phyloP scores from a whole-genome alignment of 2,329 filamentous ascomycete species.

The Leptodontidium sp. region DNA sequence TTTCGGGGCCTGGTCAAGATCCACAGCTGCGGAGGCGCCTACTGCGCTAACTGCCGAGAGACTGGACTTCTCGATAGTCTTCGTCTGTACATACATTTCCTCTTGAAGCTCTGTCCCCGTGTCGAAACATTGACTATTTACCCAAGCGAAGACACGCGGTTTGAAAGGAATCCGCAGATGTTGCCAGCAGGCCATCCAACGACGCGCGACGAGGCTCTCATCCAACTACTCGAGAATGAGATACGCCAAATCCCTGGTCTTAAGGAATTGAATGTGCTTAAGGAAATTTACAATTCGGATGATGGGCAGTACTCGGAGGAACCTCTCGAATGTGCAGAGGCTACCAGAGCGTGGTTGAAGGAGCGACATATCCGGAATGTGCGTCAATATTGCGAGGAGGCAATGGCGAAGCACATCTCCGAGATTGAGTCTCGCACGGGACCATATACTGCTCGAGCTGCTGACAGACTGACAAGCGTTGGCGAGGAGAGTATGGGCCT shows the following conservation, averaged over 20 bases:
- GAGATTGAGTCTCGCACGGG: background rate
- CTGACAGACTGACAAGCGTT: no score
- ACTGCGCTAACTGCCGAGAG: no score
- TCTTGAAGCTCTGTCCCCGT: no score
- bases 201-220: background rate
- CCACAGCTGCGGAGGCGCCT: background rate
- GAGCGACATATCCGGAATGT: background rate
- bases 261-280: background rate
- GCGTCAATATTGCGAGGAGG: background rate
- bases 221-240: background rate
- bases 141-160: background rate
- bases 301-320: no score
- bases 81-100: no score
- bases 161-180: background rate
- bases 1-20: conserved; percentile 18
- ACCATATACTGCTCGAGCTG: background rate
- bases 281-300: background rate
- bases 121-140: background rate
- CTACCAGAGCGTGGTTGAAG: background rate
- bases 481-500: no score
- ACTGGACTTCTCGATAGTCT: no score
- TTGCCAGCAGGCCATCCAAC: no score
- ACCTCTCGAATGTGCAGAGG: background rate
- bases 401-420: background rate
- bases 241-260: background rate